phyloP scores from a whole-genome alignment of 768 basidiomycete genomes.

The Sporobolomyces roseus region DNA sequence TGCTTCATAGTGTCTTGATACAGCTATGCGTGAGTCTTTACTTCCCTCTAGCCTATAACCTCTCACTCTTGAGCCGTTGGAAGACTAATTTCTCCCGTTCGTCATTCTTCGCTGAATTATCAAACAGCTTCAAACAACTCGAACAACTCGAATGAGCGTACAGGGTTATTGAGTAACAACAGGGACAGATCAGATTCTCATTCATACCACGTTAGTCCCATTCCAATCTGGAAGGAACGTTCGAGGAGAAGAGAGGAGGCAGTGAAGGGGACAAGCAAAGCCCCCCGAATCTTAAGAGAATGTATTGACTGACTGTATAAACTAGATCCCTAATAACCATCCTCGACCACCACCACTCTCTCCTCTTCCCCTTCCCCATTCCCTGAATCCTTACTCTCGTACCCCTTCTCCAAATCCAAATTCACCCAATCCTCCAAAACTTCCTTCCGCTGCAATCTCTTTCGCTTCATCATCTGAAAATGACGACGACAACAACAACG shows the following conservation, averaged over 20 bases:
- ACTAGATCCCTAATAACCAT: slow-evolving; percentile 29
- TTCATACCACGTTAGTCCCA: slow-evolving; percentile 24
- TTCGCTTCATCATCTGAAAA: neutral
- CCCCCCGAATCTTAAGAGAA: too few species aligned
- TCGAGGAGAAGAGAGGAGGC: neutral
- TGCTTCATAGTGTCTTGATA: too few species aligned
- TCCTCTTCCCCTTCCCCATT: neutral
- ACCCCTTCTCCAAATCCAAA: too few species aligned
- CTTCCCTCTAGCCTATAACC: too few species aligned
- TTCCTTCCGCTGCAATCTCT: neutral
- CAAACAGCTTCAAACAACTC: neutral
- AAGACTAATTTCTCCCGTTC: neutral
- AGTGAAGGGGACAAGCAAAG: too few species aligned
- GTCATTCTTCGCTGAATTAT: neutral
- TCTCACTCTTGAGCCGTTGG: neutral
- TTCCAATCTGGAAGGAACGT: too few species aligned
- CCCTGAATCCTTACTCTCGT: neutral
- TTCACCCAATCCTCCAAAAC: neutral
- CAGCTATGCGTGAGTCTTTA: too few species aligned
- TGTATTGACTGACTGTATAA: too few species aligned
- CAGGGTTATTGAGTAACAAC: neutral
- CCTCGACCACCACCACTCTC: slow-evolving; percentile 1
- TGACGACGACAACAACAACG: neutral
- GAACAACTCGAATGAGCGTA: slow-evolving; percentile 10
- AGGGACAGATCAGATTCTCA: neutral